Base-by-base conservation (phyloP, 2,329 filamentous ascomycete genomes). In the Xylariomycetidae sp. region DNA sequence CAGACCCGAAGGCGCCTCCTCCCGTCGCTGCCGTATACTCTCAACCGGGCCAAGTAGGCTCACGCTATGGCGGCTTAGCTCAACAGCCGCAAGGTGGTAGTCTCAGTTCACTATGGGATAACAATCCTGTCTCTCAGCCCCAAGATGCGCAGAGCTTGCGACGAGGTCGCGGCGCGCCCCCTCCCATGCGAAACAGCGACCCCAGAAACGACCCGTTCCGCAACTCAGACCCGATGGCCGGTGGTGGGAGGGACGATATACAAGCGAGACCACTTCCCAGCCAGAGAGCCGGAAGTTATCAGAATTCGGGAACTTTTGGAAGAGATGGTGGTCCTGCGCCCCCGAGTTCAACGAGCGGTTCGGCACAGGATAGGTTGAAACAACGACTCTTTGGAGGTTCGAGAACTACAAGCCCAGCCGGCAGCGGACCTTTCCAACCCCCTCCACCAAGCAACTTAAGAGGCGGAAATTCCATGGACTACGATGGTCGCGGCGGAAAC, bases 361-460 rank as follows among this genome's bases (percentile, higher is more conserved):
- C 80, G 14, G 88, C 88, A 31, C 86, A 94, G 63, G 86, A 94
- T 49, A 72, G 86, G 47, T 66, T 96, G 48, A 86, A 88, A 54
- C 86, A 88, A 50, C 69, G 86, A 41, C 64, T 95, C 28, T 88
- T 88, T 71, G 79, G 77, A n/a, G 73, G 69, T 5, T 61, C 74
- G 15, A 69, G 73, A 45, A 74, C 74, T 27, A 66, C 67, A 30
- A 82, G 77, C 44, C 76, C 78, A 7, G 63, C 64, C 16, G 55
- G 59, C 13, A 50, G 51, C 15, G 64, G 65, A 4, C 69, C 71
- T 5, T 74, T 71, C 40, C 65, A 69, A 37, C 67, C 70, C 37
- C 68, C 70, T 12, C 50, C 54, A 27, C 45, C 50, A n/a, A n/a
- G 20, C 20, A n/a, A n/a, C n/a, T n/a, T n/a, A n/a, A n/a, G 54